These are phyloP conservation scores for Gonium pectorale DNA, from an alignment of 139 green algal species.

Conservation along the genomic window DNA sequence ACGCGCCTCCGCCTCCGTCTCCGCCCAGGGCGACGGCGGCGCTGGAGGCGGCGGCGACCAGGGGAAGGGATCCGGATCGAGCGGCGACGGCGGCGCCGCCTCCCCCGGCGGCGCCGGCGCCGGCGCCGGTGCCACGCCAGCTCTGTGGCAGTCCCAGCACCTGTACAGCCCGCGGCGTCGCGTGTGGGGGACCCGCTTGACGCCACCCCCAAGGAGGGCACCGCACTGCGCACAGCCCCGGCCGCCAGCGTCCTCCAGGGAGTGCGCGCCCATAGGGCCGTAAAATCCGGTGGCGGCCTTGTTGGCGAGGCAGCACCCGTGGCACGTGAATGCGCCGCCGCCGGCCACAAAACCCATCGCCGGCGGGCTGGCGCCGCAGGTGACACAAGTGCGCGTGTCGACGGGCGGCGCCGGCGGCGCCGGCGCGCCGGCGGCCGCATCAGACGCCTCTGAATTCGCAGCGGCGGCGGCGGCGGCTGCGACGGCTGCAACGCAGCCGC, in stretches of 20 bases:
- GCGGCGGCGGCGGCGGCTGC: too few species aligned
- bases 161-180: background rate
- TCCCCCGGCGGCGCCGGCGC: too few species aligned
- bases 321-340: background rate
- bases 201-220: background rate
- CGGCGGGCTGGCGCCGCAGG: background rate
- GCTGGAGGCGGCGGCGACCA: too few species aligned
- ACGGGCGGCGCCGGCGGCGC: background rate
- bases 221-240: constrained; percentile 3
- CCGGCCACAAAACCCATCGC: background rate
- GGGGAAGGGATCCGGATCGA: too few species aligned
- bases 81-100: too few species aligned
- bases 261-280: background rate
- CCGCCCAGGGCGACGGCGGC: too few species aligned
- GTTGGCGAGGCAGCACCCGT: constrained; percentile 1
- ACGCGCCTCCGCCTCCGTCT: too few species aligned
- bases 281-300: background rate
- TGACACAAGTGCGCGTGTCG: background rate
- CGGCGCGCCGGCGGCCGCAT: too few species aligned
- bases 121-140: too few species aligned
- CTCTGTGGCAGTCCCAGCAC: background rate
- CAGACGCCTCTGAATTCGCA: too few species aligned
- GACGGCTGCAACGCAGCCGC: too few species aligned
- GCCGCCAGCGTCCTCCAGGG: background rate
- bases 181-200: background rate